Evolutionary conservation across 352 stramenopile species (phyloP).

Genomic region (Globisporangium alternatum): DNA sequence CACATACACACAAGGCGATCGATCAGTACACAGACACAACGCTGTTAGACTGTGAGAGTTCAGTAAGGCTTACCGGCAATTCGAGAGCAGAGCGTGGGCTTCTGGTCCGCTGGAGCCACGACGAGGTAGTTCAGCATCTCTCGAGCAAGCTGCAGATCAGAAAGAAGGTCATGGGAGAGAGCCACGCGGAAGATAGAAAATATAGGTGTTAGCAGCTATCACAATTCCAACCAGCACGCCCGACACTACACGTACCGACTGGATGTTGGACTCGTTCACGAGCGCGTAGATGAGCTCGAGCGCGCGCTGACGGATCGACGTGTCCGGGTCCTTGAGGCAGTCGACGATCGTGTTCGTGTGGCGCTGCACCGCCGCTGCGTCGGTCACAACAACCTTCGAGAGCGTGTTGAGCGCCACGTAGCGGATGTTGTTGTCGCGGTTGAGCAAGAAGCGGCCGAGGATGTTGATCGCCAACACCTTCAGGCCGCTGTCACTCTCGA

Average conservation of each 20-base stretch:
- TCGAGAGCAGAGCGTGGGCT: slow-evolving; percentile 92
- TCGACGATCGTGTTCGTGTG: slow-evolving; percentile 96
- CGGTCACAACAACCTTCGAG: slow-evolving; percentile 86
- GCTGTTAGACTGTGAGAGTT: background rate
- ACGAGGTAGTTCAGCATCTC: slow-evolving; percentile 99
- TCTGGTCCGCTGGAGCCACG: slow-evolving; percentile 94
- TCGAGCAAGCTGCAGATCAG: slow-evolving; percentile 75
- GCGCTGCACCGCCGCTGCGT: slow-evolving; percentile 94
- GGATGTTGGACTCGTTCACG: slow-evolving; percentile 97
- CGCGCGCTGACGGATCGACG: slow-evolving; percentile 97
- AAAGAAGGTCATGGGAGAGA: background rate
- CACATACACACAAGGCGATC: slow-evolving; percentile 1
- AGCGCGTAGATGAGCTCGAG: slow-evolving; percentile 99
- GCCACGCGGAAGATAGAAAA: background rate
- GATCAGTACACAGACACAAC: background rate
- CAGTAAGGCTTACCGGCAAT: slow-evolving; percentile 75
- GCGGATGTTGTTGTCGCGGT: slow-evolving; percentile 99
- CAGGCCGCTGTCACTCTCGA: slow-evolving; percentile 96
- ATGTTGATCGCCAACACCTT: slow-evolving; percentile 99
- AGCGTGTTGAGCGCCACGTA: slow-evolving; percentile 99
- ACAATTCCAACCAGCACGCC: background rate
- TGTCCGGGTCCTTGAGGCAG: slow-evolving; percentile 96
- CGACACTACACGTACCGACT: slow-evolving; percentile 46
- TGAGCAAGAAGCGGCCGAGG: slow-evolving; percentile 97
- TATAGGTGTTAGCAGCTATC: background rate